Evolutionary conservation across 1,139 yeast genomes (phyloP).

Genomic region (Geotrichum siamense): DNA sequence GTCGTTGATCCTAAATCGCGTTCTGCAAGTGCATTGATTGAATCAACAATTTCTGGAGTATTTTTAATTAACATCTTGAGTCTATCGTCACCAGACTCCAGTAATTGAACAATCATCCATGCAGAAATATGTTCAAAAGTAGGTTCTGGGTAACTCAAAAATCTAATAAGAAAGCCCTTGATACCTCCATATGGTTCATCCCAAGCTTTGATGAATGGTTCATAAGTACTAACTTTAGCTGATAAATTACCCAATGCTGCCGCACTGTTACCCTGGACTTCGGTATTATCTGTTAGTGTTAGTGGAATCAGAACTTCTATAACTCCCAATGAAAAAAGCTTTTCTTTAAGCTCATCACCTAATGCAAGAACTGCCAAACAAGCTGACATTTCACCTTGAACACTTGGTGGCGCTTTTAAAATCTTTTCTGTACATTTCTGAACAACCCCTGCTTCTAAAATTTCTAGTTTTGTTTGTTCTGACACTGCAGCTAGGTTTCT

Average conservation of each 20-base stretch:
- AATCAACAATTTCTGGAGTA: slow-evolving; percentile 32
- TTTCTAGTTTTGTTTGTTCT: slow-evolving; percentile 85
- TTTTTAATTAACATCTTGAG: slow-evolving; percentile 38
- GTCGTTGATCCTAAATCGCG: neutral
- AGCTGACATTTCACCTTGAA: slow-evolving; percentile 94
- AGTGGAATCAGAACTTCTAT: slow-evolving; percentile 86
- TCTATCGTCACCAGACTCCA: slow-evolving; percentile 76
- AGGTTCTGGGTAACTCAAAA: slow-evolving; percentile 79
- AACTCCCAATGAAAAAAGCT: slow-evolving; percentile 75
- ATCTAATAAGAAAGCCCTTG: slow-evolving; percentile 71
- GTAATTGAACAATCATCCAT: slow-evolving; percentile 90
- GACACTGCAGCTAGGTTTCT: slow-evolving; percentile 94
- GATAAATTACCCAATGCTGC: slow-evolving; percentile 96
- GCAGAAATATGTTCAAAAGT: slow-evolving; percentile 97
- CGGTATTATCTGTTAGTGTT: slow-evolving; percentile 81
- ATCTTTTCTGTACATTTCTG: slow-evolving; percentile 88
- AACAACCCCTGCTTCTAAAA: slow-evolving; percentile 93
- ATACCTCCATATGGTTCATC: slow-evolving; percentile 77
- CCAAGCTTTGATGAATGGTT: slow-evolving; percentile 76
- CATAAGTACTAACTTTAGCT: slow-evolving; percentile 78
- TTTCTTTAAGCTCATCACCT: slow-evolving; percentile 89
- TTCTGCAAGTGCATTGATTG: slow-evolving; percentile 32
- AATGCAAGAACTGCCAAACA: slow-evolving; percentile 94
- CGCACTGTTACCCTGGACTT: slow-evolving; percentile 97
- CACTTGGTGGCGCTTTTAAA: slow-evolving; percentile 73